Conservation (phyloP, 352 stramenopile genomes). For the Pythium coloratum region DNA sequence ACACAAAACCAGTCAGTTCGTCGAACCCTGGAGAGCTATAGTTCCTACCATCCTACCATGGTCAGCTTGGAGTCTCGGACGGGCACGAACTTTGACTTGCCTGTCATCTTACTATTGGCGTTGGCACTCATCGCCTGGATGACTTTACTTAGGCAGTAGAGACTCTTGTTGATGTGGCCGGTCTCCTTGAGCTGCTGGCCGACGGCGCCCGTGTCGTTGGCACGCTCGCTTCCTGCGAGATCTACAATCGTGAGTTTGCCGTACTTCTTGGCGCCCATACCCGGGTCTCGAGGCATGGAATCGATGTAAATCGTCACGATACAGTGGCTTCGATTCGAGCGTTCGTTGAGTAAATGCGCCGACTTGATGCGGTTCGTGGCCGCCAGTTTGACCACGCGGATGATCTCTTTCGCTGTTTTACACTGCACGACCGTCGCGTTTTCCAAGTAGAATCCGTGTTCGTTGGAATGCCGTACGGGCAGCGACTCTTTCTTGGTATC, state of each 20-base stretch:
- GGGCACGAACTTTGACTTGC: constrained; percentile 54
- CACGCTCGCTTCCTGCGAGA: constrained; percentile 67
- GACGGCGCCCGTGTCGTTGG: constrained; percentile 56
- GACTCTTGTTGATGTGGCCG: constrained; percentile 77
- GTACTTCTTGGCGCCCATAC: constrained; percentile 46
- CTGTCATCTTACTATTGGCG: constrained; percentile 21
- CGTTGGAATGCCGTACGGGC: constrained; percentile 54
- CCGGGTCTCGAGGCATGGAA: constrained; percentile 33
- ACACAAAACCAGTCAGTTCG: not conserved
- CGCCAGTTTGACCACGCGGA: constrained; percentile 60
- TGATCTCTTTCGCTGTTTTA: constrained; percentile 52
- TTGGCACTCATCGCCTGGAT: constrained; percentile 70
- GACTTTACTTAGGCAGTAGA: constrained; percentile 76
- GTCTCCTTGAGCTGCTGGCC: constrained; percentile 71
- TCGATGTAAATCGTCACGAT: constrained; percentile 83
- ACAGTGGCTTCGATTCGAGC: constrained; percentile 76
- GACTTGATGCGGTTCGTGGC: constrained; percentile 65
- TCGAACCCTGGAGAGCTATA: too few species aligned
- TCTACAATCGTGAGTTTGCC: constrained; percentile 80
- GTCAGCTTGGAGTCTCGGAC: constrained; percentile 76
- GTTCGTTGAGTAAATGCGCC: constrained; percentile 66
- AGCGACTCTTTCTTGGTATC: constrained; percentile 60
- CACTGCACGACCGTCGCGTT: constrained; percentile 72
- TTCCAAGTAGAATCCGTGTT: constrained; percentile 70
- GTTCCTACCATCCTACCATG: constrained; percentile 31